These are phyloP conservation scores for Parmales sp. DNA, from an alignment of 108 stramenopile species.

Conservation along the genomic window DNA sequence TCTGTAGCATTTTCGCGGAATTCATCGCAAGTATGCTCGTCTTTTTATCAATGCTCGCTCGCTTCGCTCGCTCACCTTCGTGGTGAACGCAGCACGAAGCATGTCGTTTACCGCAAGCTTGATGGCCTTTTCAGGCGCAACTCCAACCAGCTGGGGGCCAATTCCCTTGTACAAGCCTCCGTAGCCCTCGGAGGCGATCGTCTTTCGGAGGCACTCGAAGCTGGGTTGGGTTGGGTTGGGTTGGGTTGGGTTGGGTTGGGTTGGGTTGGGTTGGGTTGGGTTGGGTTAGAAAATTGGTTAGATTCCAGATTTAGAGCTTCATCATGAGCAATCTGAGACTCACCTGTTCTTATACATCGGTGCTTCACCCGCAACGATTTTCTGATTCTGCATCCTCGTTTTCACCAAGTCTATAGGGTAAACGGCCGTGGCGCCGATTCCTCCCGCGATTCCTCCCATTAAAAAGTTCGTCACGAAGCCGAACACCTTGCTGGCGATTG, in stretches of 20 bases:
- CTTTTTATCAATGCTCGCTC: too few species aligned
- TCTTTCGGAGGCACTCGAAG: conserved; percentile 35
- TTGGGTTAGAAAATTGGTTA: too few species aligned
- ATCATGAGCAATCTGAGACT: too few species aligned
- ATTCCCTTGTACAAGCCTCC: conserved; percentile 41
- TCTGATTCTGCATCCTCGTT: conserved; percentile 46
- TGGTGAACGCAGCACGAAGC: background rate
- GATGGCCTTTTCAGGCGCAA: conserved; percentile 45
- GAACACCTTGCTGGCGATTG: background rate
- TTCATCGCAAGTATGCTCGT: too few species aligned
- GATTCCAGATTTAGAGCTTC: too few species aligned
- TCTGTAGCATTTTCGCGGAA: too few species aligned
- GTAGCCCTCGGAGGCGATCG: conserved; percentile 23
- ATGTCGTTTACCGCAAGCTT: conserved; percentile 27
- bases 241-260: too few species aligned
- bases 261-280: too few species aligned
- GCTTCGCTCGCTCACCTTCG: too few species aligned
- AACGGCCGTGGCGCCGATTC: conserved; percentile 23
- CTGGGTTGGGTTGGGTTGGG: too few species aligned
- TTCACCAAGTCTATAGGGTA: conserved; percentile 48
- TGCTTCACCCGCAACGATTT: conserved; percentile 10
- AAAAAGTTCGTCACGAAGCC: conserved; percentile 16
- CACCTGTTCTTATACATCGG: conserved; percentile 23
- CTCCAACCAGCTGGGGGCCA: conserved; percentile 37
- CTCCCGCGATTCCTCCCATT: conserved; percentile 30